Base-by-base conservation (phyloP, 2,329 filamentous ascomycete species). In the Meredithiella fracta region DNA sequence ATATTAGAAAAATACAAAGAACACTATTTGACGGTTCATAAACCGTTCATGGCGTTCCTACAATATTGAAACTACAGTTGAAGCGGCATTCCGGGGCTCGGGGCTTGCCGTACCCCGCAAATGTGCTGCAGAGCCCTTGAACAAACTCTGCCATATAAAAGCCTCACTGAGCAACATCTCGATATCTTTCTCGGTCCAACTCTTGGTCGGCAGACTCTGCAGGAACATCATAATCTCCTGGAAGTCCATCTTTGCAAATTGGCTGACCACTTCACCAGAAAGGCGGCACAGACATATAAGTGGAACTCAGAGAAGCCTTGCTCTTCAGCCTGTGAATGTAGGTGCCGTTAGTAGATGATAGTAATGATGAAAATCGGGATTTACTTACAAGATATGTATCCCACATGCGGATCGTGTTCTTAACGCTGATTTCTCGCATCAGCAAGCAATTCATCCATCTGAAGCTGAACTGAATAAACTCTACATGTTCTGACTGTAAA, bases 161-260 rank as follows among this genome's bases (percentile, higher is more conserved):
- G 92, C 92, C 71, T 98, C 92, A 65, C 89, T 96, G 47, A 98
- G 75, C 55, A 98, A 73, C 58, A 98, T 76, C 68, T 97, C 92
- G 63, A 98, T 94, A 65, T 98, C 92, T 72, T 97, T 97, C 67
- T 96, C 92, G 1, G 88, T 96, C 92, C 92, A 98, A 55, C 84
- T 79, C 62, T 85, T 84, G 5, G 94, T 98, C 2, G 94, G 92
- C 57, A 98, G 72, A 47, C 88, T 86, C 70, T 98, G 92, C 55
- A 98, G 72, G 66, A 98, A 98, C 91, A 98, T 98, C 90, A 98
- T 96, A 59, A 95, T 84, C 68, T 96, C 91, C 72, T 97, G 78
- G 62, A 97, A 97, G 67, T 98, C 92, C 91, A 97, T 97, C 68
- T 89, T 59, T 91, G 78, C 49, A 98, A 76, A 67, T 94, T 88